Evolutionary conservation across 495 filamentous ascomycete genomes (phyloP).

Genomic region (Acidiella bohemica): DNA sequence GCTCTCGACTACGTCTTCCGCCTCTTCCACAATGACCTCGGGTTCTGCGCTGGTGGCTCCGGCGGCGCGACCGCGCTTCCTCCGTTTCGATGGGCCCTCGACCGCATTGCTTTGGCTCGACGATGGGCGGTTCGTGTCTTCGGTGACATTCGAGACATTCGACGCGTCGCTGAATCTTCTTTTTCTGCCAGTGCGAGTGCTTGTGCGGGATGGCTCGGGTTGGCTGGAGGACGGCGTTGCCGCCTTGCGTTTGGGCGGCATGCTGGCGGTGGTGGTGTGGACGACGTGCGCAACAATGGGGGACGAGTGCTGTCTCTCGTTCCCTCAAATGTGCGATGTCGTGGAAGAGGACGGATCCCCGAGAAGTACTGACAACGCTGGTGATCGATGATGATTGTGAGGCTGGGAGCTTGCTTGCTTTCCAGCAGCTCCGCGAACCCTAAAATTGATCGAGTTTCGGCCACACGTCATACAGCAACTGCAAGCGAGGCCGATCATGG

Average conservation of each 20-base stretch:
- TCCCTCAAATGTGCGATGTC: no score
- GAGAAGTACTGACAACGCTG: no score
- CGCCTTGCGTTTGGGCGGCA: constrained; percentile 4
- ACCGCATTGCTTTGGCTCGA: neutral
- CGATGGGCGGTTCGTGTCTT: neutral
- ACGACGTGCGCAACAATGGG: no score
- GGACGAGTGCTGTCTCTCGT: no score
- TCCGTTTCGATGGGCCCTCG: constrained; percentile 3
- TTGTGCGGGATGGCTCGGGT: constrained; percentile 8
- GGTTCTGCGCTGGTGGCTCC: constrained; percentile 3
- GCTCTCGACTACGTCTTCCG: constrained; percentile 2
- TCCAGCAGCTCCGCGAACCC: no score
- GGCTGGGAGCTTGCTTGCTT: no score
- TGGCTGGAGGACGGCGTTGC: constrained; percentile 1
- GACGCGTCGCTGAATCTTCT: constrained; percentile 12
- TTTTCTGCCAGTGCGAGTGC: constrained; percentile 8
- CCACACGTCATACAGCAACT: no score
- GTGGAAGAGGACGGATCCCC: no score
- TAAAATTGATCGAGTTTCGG: no score
- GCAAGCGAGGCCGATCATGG: no score
- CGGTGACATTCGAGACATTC: constrained; percentile 7
- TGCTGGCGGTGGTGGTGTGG: no score
- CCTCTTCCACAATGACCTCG: constrained; percentile 12
- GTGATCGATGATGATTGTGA: no score
- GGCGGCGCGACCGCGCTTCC: constrained; percentile 3